Percentiles rank a stretch among this genome's conserved stretches.
Evolutionary conservation across 1,284 basidiomycete genomes (phyloP).

Genomic region (Moniliella sp.): DNA sequence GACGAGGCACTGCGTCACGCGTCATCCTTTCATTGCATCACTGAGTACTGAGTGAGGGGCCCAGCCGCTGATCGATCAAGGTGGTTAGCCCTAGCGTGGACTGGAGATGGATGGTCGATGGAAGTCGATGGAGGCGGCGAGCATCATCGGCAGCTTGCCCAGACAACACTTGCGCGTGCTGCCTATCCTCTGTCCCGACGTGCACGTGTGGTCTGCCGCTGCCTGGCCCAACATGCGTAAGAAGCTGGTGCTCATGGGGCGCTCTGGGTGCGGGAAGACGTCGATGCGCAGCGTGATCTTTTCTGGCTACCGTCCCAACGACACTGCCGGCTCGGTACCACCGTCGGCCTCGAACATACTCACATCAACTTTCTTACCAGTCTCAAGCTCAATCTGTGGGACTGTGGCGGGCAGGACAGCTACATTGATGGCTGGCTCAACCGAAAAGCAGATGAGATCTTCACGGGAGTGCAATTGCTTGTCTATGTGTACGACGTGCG

Average conservation of each 20-base stretch:
- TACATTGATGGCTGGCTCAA: slow-evolving; percentile 92
- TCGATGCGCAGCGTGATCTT: slow-evolving; percentile 98
- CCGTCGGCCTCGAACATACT: slow-evolving; percentile 90
- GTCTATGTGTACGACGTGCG: slow-evolving; percentile 16
- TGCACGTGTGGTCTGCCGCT: too few species aligned
- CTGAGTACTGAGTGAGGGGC: too few species aligned
- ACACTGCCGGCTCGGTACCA: slow-evolving; percentile 81
- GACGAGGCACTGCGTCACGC: too few species aligned
- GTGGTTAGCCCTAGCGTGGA: too few species aligned
- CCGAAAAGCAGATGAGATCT: slow-evolving; percentile 70
- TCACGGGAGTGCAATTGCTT: slow-evolving; percentile 51
- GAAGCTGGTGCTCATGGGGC: slow-evolving; percentile 30
- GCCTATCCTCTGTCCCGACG: too few species aligned
- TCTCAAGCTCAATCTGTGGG: slow-evolving; percentile 82
- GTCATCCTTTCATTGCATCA: too few species aligned
- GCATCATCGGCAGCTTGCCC: too few species aligned
- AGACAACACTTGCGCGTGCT: too few species aligned
- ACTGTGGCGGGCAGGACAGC: slow-evolving; percentile 88
- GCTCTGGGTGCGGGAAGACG: slow-evolving; percentile 46
- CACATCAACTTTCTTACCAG: slow-evolving; percentile 89
- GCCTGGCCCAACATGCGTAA: too few species aligned
- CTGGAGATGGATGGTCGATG: too few species aligned
- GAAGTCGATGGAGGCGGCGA: too few species aligned
- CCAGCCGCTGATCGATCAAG: too few species aligned
- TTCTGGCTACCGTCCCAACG: slow-evolving; percentile 75